Evolutionary conservation across 208 protist genomes (phyloP), one percentile per base, ranked within the genome.

Genomic region (Plasmodiophora brassicae): DNA sequence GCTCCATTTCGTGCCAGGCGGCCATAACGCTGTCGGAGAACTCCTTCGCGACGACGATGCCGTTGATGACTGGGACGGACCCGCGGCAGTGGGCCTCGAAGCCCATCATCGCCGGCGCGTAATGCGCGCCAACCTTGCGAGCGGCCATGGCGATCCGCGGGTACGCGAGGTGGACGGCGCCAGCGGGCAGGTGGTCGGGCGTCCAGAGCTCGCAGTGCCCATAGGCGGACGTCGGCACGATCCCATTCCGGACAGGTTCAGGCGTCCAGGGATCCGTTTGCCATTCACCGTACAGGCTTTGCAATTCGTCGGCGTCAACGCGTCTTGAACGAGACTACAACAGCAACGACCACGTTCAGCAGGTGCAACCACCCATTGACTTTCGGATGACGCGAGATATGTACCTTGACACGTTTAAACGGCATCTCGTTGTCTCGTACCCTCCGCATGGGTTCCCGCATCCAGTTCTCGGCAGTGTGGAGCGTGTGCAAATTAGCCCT

Each of bases 121-220:
- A 78, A 78, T 78, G 65, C 5, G 41, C 65, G 32, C n/a, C 10
- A 32, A 78, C 65, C 65, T 78, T 78, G n/a, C 65, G 65, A 78
- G 65, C 65, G n/a, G 65, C 65, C 14, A 78, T 5, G 10, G 5
- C 14, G 32, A 78, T 78, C 41, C 65, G 5, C 32, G 84, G 84
- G 1, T 57, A 32, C 1, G 35, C 25, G 5, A 86, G 5, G 43
- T 86, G 84, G 28, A 86, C 84, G 28, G 46, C 45, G 28, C 84
- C 84, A 57, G 5, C 45, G 1, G 84, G 84, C 5, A 86, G 50
- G 43, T 86, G 84, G 5, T 57, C 1, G 36, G 10, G 10, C 14
- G 84, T 71, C 84, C 84, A 86, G 10, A 86, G 50, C 50, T 86
- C 84, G 28, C 45, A 53, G n/a, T 65, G 45, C 5, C 84, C 84